Evolutionary conservation across 2,329 filamentous ascomycete species (phyloP).

Genomic region (Acarospora socialis): DNA sequence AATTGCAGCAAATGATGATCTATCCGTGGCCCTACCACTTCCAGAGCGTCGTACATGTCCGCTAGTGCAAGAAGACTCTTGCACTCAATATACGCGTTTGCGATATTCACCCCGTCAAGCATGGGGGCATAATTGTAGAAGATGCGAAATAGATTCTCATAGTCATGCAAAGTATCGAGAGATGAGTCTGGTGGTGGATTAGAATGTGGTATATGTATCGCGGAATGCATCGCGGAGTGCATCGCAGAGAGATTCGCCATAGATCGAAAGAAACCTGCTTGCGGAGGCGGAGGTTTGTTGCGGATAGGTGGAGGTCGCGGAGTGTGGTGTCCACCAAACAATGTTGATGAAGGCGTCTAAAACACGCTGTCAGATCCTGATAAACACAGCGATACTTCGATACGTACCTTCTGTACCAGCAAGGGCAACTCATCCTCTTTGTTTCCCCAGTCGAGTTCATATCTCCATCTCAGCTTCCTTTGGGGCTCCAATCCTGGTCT

Average conservation of each 20-base stretch:
- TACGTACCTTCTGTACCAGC: constrained; percentile 62
- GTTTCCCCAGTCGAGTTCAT: constrained; percentile 67
- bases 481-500: constrained; percentile 24
- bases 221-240: constrained; percentile 40
- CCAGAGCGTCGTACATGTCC: constrained; percentile 87
- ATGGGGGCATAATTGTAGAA: constrained; percentile 87
- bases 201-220: constrained; percentile 34
- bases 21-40: constrained; percentile 74
- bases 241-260: constrained; percentile 60
- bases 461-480: constrained; percentile 59
- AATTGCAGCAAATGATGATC: constrained; percentile 92
- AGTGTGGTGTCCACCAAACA: constrained; percentile 39
- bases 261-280: constrained; percentile 68
- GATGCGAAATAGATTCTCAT: constrained; percentile 87
- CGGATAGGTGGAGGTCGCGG: constrained; percentile 39
- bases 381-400: constrained; percentile 3
- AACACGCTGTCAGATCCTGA: constrained; percentile 1
- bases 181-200: constrained; percentile 35
- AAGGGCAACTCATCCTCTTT: constrained; percentile 69
- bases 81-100: constrained; percentile 84
- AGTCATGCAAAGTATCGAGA: constrained; percentile 71
- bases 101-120: constrained; percentile 76
- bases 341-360: constrained; percentile 29
- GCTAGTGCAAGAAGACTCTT: constrained; percentile 76
- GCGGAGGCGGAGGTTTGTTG: constrained; percentile 48